Conservation (phyloP, 2,329 filamentous ascomycete species). For the Dactylellina haptotyla region DNA sequence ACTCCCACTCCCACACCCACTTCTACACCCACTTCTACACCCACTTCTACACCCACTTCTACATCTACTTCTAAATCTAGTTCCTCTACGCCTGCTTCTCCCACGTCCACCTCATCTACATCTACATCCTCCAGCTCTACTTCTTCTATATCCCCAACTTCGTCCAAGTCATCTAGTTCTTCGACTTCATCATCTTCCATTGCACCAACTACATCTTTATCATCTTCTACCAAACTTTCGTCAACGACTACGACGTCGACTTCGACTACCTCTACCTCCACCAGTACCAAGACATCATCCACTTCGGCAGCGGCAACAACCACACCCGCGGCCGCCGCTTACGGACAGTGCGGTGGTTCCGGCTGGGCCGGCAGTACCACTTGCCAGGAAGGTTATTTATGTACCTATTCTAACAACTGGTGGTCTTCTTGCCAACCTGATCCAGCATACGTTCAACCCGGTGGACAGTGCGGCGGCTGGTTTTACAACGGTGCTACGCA, state of each 20-base stretch:
- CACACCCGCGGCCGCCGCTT: background rate
- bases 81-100: conserved; percentile 54
- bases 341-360: conserved; percentile 12
- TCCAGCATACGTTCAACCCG: conserved; percentile 2
- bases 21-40: background rate
- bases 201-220: background rate
- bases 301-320: conserved; percentile 4
- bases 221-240: background rate
- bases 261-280: conserved; percentile 1
- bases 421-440: conserved; percentile 9
- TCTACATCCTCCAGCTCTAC: background rate
- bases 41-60: conserved; percentile 6
- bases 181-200: background rate
- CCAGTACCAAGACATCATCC: background rate
- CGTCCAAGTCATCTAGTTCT: background rate
- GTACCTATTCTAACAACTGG: background rate
- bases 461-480: conserved; percentile 22
- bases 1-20: background rate
- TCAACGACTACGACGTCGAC: background rate
- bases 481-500: background rate
- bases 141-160: background rate
- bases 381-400: conserved; percentile 6
- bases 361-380: conserved; percentile 10
- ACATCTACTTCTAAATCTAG: background rate
- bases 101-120: conserved; percentile 11